Evolutionary conservation across 2,329 filamentous ascomycete genomes (phyloP), one percentile per base, ranked within the genome.

Genomic region (Pyricularia sp.): DNA sequence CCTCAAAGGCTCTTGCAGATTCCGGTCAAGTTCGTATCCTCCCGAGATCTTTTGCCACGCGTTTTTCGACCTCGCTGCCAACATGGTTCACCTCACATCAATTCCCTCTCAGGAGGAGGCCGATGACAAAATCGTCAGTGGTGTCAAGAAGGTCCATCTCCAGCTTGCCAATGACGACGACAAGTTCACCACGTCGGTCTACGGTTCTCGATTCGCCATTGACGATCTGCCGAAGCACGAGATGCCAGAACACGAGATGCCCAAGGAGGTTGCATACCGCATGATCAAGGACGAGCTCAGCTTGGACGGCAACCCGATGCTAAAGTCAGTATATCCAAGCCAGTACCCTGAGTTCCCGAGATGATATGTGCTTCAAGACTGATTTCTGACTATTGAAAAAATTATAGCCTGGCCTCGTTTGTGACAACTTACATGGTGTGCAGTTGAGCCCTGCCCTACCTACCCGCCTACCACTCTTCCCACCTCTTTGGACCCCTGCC

Each of bases 221-320:
- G 83, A 91, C 76, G 92, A 97, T 75, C 84, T 98, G 61, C 93
- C 94, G 31, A 87, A 86, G 76, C 84, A 91, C 76, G 90, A 93
- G 81, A 97, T 98, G 88, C 93, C 94, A 0, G 93, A 97, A 74
- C 76, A 81, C 25, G 92, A 96, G 80, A 97, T 97, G 94, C 94
- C 94, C 64, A 89, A 87, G 73, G 92, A 97, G 73, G 87, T 97
- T 68, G 94, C 94, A n/a, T 97, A 97, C 79, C 90, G 93, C 66
- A 91, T 97, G 92, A 97, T 97, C 84, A 94, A 93, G 83, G 94
- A 97, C 78, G 92, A 97, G 76, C 84, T 97, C 72, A 95, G 92
- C 72, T 83, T 97, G 68, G 94, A 98, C 77, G 93, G 93, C 69
- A 96, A 94, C 74, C 93, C 93, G 10, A 94, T 93, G 84, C 85